phyloP scores from a whole-genome alignment of 2,329 filamentous ascomycete species.

The Penicillium sp. region DNA sequence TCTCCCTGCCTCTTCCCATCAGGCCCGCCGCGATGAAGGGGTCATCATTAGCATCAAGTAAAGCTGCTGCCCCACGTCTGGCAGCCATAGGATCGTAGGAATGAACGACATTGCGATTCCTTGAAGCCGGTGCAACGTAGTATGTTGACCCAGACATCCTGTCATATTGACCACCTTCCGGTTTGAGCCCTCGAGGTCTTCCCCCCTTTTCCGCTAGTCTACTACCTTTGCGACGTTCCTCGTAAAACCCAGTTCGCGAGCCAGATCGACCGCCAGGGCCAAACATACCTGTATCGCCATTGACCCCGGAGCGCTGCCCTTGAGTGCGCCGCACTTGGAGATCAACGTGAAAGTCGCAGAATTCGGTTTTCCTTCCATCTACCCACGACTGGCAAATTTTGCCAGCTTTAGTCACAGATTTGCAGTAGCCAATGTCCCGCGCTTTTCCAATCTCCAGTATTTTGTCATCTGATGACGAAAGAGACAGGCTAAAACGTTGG shows the following conservation, averaged over 20 bases:
- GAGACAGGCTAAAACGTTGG: constrained; percentile 79
- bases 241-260: constrained; percentile 45
- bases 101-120: constrained; percentile 16
- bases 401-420: constrained; percentile 80
- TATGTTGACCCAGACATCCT: constrained; percentile 44
- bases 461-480: constrained; percentile 83
- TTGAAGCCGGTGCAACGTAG: constrained; percentile 43
- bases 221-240: constrained; percentile 20
- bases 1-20: constrained; percentile 41
- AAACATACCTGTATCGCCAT: constrained; percentile 61
- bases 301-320: constrained; percentile 74
- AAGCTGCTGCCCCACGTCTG: constrained; percentile 38
- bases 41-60: constrained; percentile 45
- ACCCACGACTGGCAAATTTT: constrained; percentile 80
- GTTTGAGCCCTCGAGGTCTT: constrained; percentile 27
- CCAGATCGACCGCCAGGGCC: constrained; percentile 38
- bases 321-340: constrained; percentile 72
- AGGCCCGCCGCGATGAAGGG: constrained; percentile 43
- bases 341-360: constrained; percentile 91
- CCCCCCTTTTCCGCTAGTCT: neutral
- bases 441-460: constrained; percentile 85
- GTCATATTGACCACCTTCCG: constrained; percentile 42
- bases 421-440: constrained; percentile 85
- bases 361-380: constrained; percentile 82
- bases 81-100: constrained; percentile 23